Conservation (phyloP, 2,329 filamentous ascomycete genomes). For the Xylaria sp. region DNA sequence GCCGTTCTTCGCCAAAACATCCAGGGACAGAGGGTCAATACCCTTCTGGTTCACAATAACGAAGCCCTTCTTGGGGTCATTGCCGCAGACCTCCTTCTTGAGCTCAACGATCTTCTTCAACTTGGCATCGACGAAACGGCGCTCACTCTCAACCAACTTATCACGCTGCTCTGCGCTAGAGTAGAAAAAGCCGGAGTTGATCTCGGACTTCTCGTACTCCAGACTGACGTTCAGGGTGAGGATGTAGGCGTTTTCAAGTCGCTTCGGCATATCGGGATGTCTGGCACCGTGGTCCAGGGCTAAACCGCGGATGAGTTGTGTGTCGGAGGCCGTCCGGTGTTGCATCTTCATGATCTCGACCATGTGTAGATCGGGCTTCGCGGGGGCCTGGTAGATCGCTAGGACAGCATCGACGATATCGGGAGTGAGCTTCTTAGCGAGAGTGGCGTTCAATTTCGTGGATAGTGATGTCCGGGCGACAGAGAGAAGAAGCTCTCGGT, state of each 20-base stretch:
- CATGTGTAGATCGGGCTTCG: conserved; percentile 97
- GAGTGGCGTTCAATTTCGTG: conserved; percentile 85
- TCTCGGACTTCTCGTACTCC: conserved; percentile 98
- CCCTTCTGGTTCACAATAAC: conserved; percentile 99
- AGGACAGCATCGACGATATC: conserved; percentile 96
- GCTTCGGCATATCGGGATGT: conserved; percentile 97
- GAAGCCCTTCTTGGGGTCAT: conserved; percentile 89
- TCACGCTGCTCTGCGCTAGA: conserved; percentile 94
- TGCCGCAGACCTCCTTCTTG: conserved; percentile 95
- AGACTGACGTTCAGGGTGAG: conserved; percentile 93
- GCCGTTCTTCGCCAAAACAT: conserved; percentile 95
- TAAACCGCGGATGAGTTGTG: conserved; percentile 87
- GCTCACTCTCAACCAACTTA: conserved; percentile 96
- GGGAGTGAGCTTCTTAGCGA: conserved; percentile 87
- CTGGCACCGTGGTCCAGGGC: conserved; percentile 92
- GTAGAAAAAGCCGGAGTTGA: conserved; percentile 99
- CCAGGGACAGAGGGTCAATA: conserved; percentile 91
- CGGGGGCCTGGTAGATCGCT: conserved; percentile 81
- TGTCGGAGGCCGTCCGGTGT: conserved; percentile 92
- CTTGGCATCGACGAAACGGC: conserved; percentile 92
- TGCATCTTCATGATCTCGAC: conserved; percentile 99
- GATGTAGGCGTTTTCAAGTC: conserved; percentile 91
- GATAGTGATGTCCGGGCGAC: conserved; percentile 92
- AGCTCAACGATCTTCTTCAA: conserved; percentile 95
- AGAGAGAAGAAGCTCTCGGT: conserved; percentile 87